phyloP scores from a whole-genome alignment of 805 yeast genomes.

The Ogataea saltuana region DNA sequence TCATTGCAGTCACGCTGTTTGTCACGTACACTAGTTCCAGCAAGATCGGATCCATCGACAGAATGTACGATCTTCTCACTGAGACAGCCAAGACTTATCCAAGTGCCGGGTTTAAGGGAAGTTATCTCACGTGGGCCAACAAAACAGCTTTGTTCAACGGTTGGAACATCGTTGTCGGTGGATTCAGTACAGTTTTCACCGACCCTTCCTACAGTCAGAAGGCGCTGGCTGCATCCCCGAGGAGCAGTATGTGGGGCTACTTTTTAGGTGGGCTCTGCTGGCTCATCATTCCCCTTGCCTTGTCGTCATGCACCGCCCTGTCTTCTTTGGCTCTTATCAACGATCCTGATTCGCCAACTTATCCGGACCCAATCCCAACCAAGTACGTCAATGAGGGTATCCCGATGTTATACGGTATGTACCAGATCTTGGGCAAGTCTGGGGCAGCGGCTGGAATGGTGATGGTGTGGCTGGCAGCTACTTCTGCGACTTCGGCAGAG shows the following conservation, averaged over 20 bases:
- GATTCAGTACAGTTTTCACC: constrained; percentile 32
- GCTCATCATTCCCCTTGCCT: constrained; percentile 35
- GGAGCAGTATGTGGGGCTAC: constrained; percentile 34
- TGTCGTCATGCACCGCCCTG: constrained; percentile 36
- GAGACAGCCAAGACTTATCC: constrained; percentile 24
- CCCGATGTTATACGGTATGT: constrained; percentile 39
- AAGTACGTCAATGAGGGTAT: constrained; percentile 43
- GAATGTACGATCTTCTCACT: constrained; percentile 35
- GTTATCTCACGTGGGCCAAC: constrained; percentile 38
- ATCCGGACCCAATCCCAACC: constrained; percentile 41
- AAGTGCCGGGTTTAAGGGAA: constrained; percentile 30
- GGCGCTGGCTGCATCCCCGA: constrained; percentile 34
- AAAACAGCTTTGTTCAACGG: constrained; percentile 39
- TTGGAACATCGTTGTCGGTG: constrained; percentile 37
- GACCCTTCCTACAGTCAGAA: constrained; percentile 35
- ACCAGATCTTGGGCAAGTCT: constrained; percentile 37
- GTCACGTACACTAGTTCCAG: constrained; percentile 32
- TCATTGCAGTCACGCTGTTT: constrained; percentile 32
- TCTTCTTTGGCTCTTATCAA: constrained; percentile 37
- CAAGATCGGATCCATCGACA: constrained; percentile 37
- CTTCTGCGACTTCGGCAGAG: constrained; percentile 39
- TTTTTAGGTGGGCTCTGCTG: constrained; percentile 36
- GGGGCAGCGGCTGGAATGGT: constrained; percentile 45
- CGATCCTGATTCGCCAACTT: constrained; percentile 40
- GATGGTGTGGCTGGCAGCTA: constrained; percentile 42